Percentiles rank a stretch among this genome's conserved stretches.
These are phyloP conservation scores for Biscogniauxia marginata DNA, from an alignment of 2,329 filamentous ascomycete species.

Conservation along the genomic window DNA sequence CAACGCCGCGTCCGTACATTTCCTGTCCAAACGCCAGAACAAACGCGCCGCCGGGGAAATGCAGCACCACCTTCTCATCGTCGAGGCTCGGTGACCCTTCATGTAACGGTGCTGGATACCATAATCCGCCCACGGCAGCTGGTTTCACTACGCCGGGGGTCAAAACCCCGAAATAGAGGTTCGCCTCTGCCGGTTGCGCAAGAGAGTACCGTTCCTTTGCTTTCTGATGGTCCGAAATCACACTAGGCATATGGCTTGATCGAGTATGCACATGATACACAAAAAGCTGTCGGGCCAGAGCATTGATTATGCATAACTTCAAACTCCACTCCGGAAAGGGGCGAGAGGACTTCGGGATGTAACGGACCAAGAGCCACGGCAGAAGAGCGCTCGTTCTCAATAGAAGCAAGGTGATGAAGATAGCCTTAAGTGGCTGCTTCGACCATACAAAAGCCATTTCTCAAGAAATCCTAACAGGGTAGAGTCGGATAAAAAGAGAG, in stretches of 20 bases:
- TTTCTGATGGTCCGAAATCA: constrained; percentile 8
- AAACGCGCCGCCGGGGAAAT: constrained; percentile 23
- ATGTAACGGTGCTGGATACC: constrained; percentile 14
- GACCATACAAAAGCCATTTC: constrained; percentile 16
- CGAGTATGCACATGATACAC: constrained; percentile 1
- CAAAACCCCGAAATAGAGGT: constrained; percentile 3
- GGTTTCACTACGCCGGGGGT: constrained; percentile 5
- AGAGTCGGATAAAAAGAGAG: too few relatives aligned
- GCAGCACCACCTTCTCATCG: constrained; percentile 15
- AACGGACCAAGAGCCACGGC: constrained; percentile 6
- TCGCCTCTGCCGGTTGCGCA: constrained; percentile 1
- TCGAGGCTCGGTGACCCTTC: not conserved
- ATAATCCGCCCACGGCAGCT: constrained; percentile 14
- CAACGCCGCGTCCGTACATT: constrained; percentile 3
- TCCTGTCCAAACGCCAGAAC: constrained; percentile 19
- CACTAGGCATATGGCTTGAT: not conserved
- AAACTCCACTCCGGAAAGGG: constrained; percentile 14
- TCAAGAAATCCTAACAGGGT: too few relatives aligned
- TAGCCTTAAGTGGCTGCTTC: constrained; percentile 12
- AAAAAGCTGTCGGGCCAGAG: not conserved
- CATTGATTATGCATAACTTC: constrained; percentile 5
- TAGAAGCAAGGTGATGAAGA: constrained; percentile 8
- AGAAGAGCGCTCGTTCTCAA: not conserved
- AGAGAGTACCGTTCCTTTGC: constrained; percentile 5
- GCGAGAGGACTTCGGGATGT: constrained; percentile 4